Evolutionary conservation across 2,329 filamentous ascomycete species (phyloP), one percentile per base, ranked within the genome.

Genomic region (Penicillium sumatraense): DNA sequence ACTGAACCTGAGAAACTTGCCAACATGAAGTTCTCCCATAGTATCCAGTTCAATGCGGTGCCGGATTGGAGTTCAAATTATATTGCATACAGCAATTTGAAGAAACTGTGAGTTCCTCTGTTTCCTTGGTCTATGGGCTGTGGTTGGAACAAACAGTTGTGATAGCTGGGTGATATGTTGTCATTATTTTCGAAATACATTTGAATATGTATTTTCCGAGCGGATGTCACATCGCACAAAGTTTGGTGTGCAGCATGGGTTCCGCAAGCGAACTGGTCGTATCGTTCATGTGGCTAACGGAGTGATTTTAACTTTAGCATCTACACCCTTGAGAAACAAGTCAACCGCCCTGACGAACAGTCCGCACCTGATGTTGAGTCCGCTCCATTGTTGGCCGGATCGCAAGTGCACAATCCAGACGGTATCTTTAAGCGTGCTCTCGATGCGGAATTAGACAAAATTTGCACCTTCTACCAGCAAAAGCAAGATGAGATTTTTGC

Each of bases 21-120:
- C 86, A 90, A 91, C 72, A 99, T 99, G 95, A 98, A 98, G 88
- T 99, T 99, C 83, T 98, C 93, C 16, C 95, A 99, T 75, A 98
- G 93, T 78, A 89, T 99, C 67, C 95, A 99, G 81, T 99, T 99
- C 80, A 99, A 99, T 80, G 93, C 95, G 61, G 95, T 99, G 67
- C 95, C 95, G n/a, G 95, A 99, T 78, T 99, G 95, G 95, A 97
- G 91, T 80, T 93, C 88, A 68, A 87, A 98, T 76, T 99, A 99
- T 77, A 96, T 99, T 71, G 90, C 93, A 57, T 99, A 99, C 78
- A 97, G 93, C 79, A 98, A 97, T 71, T 84, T 99, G 67, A 99
- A 99, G 83, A 99, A 99, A 81, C 84, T 97, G 91, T 96, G 75
- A 70, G 89, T 82, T 51, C 35, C 13, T 24, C 21, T 40, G 14